Evolutionary conservation across 805 yeast genomes (phyloP), one percentile per base, ranked within the genome.

Genomic region (Cyberlindnera maritima): DNA sequence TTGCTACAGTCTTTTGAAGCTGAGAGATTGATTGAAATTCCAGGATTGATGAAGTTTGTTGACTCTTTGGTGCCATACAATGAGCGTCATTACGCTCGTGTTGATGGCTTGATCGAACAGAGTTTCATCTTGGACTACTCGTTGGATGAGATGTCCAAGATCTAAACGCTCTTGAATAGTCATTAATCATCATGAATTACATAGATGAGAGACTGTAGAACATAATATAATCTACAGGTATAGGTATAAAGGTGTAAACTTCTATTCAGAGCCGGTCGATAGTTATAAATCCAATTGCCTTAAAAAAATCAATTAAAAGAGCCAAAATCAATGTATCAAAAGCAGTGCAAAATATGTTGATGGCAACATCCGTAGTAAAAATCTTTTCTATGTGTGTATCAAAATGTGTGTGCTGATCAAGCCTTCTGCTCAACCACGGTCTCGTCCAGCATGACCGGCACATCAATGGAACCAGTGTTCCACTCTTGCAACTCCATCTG

Each of bases 61-160:
- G 95, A 86, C 47, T 75, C 85, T n/a, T 77, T 94, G 45, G 66
- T 88, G 34, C 96, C 98, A 3, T 94, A 94, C 65, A 85, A 86
- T 52, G 89, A 88, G 60, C 80, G 98, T 58, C 99, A 94, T 66
- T 83, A 75, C 60, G 61, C 71, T 32, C 76, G 99, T 53, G 69
- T 88, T 23, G 96, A 87, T 52, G 89, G 79, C 36, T 69, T 94
- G 62, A 67, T 90, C 32, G 97, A 94, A 65, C 88, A 88, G 62
- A 89, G 96, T 61, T 92, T 77, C 59, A 73, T 88, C 39, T 65
- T 94, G 50, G 98, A 94, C 60, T 94, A 86, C 58, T 85, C 91
- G 8, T 76, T 91, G 46, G 81, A 80, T 44, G 86, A 87, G 61
- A 90, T 85, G 88, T 80, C 77, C 56, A 77, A 72, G 36, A 36